Conservation (phyloP, 768 basidiomycete species). For the Lactarius sp. region DNA sequence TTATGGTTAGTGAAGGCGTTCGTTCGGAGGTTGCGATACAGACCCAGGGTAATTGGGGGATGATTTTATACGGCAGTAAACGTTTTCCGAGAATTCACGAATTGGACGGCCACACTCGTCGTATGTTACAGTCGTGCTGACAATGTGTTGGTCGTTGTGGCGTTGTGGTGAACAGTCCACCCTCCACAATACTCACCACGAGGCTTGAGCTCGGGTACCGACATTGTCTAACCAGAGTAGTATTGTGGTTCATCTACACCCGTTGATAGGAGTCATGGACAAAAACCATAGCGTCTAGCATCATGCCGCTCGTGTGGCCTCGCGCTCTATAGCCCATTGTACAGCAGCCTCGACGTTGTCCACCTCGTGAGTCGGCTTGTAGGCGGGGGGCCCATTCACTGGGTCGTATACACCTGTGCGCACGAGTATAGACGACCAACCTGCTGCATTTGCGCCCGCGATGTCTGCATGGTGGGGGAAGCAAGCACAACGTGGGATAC, state of each 20-base stretch:
- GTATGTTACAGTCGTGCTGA: background rate
- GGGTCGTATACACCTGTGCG: conserved; percentile 85
- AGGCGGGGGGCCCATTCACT: conserved; percentile 51
- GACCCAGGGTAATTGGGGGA: background rate
- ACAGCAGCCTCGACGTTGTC: conserved; percentile 84
- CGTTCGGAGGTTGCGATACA: background rate
- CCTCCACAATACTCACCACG: conserved; percentile 6
- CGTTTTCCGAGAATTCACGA: background rate
- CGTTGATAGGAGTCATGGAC: background rate
- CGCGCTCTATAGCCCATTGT: conserved; percentile 55
- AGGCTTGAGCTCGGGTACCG: background rate
- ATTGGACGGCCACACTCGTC: background rate
- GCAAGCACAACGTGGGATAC: background rate
- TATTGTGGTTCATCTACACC: conserved; percentile 1
- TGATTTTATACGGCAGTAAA: conserved; percentile 11
- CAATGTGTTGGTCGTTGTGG: conserved; percentile 14
- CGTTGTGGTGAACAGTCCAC: conserved; percentile 2
- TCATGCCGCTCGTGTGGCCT: conserved; percentile 27
- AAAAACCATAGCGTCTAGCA: background rate
- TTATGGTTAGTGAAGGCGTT: background rate
- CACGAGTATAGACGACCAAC: conserved; percentile 84
- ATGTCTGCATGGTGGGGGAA: conserved; percentile 50
- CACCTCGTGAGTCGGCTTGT: conserved; percentile 65
- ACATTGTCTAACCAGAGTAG: background rate
- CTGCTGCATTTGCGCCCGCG: conserved; percentile 79